Base-by-base conservation (phyloP, 2,329 filamentous ascomycete genomes). In the Colletotrichum theobromicola region DNA sequence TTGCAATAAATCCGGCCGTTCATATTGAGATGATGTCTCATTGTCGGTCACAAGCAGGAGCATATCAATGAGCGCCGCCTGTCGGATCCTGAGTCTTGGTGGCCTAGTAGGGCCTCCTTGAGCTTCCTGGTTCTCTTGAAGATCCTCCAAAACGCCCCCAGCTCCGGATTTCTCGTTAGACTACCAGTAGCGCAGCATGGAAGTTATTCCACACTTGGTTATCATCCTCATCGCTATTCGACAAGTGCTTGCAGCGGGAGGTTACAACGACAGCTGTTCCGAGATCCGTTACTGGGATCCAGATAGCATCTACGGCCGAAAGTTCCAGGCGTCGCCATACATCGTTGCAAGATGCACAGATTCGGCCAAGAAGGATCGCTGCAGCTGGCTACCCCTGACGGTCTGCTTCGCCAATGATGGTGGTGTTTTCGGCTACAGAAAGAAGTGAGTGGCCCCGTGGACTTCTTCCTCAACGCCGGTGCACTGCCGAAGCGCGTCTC, bases 21-120 rank as follows among this genome's bases (percentile, higher is more conserved):
- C 10, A 12, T 46, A 46, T 46, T 46, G 42, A 12, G 5, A 21
- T 12, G 12, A 13, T 46, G 2, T 46, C 42, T 46, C n/a, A 10
- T 21, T 0, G 10, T 13, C 10, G 42, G 3, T 7, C 4, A 21
- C 1, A 46, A 7, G 5, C 5, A 5, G n/a, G 10, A 13, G 7
- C n/a, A 46, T 21, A n/a, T n/a, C n/a, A 46, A 12, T 12, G 4
- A 46, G n/a, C 42, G 42, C n/a, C 10, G 42, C n/a, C 21, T 5
- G n/a, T 46, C 42, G 2, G 10, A 3, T 13, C n/a, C n/a, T 46
- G n/a, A 21, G 10, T 12, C 42, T 46, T 0, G n/a, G 13, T 13
- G n/a, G 10, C 13, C 4, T 7, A 46, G 10, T 21, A 21, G 42
- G 42, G n/a, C 13, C 10, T 13, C 42, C 42, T 12, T 3, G 3